phyloP scores from a whole-genome alignment of 768 basidiomycete genomes.

The Clitopilus hobsonii region DNA sequence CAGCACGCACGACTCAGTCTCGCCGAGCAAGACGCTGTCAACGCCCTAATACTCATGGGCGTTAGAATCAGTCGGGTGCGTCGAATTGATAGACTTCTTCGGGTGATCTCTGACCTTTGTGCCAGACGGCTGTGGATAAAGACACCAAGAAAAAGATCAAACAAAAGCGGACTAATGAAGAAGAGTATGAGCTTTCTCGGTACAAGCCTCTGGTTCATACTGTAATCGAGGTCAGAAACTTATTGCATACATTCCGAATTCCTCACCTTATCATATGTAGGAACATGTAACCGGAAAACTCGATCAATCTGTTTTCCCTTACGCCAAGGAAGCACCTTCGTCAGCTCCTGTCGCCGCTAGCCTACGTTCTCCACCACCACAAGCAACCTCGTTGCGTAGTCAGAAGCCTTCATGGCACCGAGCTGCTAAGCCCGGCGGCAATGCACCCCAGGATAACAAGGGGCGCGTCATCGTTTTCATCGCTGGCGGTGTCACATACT shows the following conservation, averaged over 20 bases:
- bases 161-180: slow-evolving; percentile 70
- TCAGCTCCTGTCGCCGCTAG: slow-evolving; percentile 39
- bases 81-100: not conserved
- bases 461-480: slow-evolving; percentile 87
- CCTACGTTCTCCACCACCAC: slow-evolving; percentile 48
- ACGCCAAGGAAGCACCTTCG: slow-evolving; percentile 75
- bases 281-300: slow-evolving; percentile 80
- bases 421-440: slow-evolving; percentile 54
- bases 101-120: not conserved
- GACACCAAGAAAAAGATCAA: slow-evolving; percentile 81
- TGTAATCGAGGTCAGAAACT: slow-evolving; percentile 90
- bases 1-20: slow-evolving; percentile 88
- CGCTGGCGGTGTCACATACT: slow-evolving; percentile 94
- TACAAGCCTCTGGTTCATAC: slow-evolving; percentile 81
- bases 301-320: slow-evolving; percentile 81
- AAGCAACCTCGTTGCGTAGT: slow-evolving; percentile 76
- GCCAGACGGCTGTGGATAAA: slow-evolving; percentile 67
- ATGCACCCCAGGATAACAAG: slow-evolving; percentile 44
- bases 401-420: slow-evolving; percentile 89
- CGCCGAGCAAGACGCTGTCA: slow-evolving; percentile 91
- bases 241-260: too few species aligned
- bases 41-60: slow-evolving; percentile 80
- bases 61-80: slow-evolving; percentile 79
- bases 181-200: slow-evolving; percentile 94
- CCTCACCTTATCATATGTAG: slow-evolving; percentile 39